Evolutionary conservation across 2,329 filamentous ascomycete species (phyloP).

Genomic region (Cladosporium cucumerinum): DNA sequence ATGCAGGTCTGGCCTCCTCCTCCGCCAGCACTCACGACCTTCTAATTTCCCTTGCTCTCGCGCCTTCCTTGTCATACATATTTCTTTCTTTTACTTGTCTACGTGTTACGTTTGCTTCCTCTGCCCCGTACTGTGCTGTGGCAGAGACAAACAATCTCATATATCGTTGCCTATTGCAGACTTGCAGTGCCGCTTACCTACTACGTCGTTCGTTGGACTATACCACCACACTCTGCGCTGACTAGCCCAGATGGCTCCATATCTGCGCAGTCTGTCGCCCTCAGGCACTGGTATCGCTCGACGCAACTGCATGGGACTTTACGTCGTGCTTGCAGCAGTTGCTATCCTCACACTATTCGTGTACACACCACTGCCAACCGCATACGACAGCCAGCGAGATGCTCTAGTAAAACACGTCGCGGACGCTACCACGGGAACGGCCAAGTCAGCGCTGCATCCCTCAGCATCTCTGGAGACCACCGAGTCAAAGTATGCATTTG

Average conservation of each 20-base stretch:
- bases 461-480: background rate
- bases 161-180: background rate
- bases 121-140: background rate
- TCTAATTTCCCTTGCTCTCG: background rate
- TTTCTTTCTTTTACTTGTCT: background rate
- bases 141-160: background rate
- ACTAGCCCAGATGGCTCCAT: conserved; percentile 1
- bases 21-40: background rate
- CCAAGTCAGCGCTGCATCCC: background rate
- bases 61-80: background rate
- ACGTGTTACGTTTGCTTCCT: background rate
- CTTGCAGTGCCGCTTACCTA: background rate
- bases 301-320: conserved; percentile 10
- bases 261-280: conserved; percentile 11
- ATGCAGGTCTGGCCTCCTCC: background rate
- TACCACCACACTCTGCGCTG: background rate
- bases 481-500: conserved; percentile 28
- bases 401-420: conserved; percentile 13
- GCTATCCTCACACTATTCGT: conserved; percentile 12
- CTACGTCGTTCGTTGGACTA: background rate
- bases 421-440: background rate
- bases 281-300: conserved; percentile 5
- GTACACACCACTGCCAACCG: conserved; percentile 11
- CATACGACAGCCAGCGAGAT: conserved; percentile 13
- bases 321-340: conserved; percentile 3